Base-by-base conservation (phyloP, 2,329 filamentous ascomycete species). In the Orbilia blumenaviensis region DNA sequence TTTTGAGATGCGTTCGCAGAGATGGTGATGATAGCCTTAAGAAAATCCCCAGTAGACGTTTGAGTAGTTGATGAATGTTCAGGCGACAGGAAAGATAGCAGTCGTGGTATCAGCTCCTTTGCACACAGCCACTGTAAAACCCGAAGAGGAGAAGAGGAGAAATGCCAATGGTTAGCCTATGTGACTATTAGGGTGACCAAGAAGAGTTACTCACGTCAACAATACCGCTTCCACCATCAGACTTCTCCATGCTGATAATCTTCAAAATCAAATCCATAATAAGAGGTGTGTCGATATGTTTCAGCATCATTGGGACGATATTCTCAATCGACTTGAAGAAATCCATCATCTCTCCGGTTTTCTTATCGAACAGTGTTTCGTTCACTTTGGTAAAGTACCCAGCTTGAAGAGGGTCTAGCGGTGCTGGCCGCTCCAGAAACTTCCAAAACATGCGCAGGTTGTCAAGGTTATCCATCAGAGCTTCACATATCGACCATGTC, bases 301-400 rank as follows among this genome's bases (percentile, higher is more conserved):
- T 91, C 69, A 99, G 87, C 85, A 99, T 91, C 78, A 93, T 90
- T 10, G 92, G 87, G 21, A 99, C 89, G 42, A 95, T 91, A 63
- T 90, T 89, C 34, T 95, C 91, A 56, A 97, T 84, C 1, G 89
- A 90, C 82, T 93, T 96, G 83, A 99, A 89, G 77, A 99, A 89
- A 16, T 90, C 89, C 79, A 98, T 86, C 94, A 98, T 99, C 78
- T 97, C 94, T 81, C 96, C 92, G 4, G 96, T 97, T 87, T 98
- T 98, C 84, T 95, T 96, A 83, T 98, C 95, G 67, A 99, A 91
- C 18, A 99, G 85, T n/a, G 93, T 92, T 84, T 99, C 95, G 83
- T 98, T 98, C 81, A 99, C 94, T 82, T 98, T 99, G 66, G 94
- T 97, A 82, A 99, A 99, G 83, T 99, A 99, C 81, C 94, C 94